phyloP scores from a whole-genome alignment of 768 basidiomycete species.

The Amanita polypyramis region DNA sequence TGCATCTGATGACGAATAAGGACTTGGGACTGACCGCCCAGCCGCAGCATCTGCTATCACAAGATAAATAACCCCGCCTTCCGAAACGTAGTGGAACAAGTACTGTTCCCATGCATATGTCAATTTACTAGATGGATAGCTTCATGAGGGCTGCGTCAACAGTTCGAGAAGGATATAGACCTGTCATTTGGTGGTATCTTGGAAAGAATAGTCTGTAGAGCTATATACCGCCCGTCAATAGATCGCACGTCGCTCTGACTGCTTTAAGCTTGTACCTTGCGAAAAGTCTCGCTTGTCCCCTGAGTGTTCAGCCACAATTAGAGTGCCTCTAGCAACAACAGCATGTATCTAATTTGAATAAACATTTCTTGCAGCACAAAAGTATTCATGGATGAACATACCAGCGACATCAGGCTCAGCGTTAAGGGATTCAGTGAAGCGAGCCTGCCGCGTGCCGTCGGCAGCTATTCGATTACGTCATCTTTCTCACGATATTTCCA shows the following conservation, averaged over 20 bases:
- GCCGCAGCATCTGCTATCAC: constrained; percentile 93
- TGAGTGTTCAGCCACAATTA: constrained; percentile 82
- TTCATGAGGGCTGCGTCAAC: constrained; percentile 5
- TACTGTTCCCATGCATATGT: constrained; percentile 91
- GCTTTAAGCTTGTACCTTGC: constrained; percentile 45
- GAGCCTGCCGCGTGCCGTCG: not conserved
- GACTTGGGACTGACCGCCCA: constrained; percentile 50
- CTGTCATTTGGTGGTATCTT: constrained; percentile 91
- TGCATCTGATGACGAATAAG: not conserved
- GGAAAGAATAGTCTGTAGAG: constrained; percentile 79
- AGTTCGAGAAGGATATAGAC: constrained; percentile 20
- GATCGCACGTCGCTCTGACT: not conserved
- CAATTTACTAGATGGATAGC: constrained; percentile 39
- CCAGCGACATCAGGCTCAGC: constrained; percentile 21
- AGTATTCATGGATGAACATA: constrained; percentile 7
- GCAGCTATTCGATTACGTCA: not conserved
- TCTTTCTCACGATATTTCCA: not conserved
- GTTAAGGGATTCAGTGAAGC: not conserved
- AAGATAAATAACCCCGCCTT: constrained; percentile 78
- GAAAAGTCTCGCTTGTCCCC: constrained; percentile 80
- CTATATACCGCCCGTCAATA: constrained; percentile 22
- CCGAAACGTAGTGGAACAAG: constrained; percentile 89
- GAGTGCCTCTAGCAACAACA: constrained; percentile 66
- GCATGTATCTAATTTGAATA: constrained; percentile 59
- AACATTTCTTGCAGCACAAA: not conserved